Evolutionary conservation across 768 basidiomycete species (phyloP).

Genomic region (Trametes cubensis): DNA sequence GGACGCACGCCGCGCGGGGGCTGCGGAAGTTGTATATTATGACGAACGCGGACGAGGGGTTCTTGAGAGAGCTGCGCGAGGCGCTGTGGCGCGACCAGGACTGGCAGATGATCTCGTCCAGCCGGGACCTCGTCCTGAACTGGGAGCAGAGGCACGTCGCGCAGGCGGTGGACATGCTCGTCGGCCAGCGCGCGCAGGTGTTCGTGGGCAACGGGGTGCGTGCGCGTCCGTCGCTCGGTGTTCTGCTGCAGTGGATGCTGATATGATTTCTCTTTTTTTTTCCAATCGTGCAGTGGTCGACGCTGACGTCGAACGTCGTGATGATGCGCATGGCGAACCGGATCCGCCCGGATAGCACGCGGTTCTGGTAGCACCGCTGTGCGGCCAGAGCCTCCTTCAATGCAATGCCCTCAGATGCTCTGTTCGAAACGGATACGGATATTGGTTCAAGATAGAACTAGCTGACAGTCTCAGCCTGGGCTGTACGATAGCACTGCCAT

Average conservation of each 20-base stretch:
- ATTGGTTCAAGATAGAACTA: too few species aligned
- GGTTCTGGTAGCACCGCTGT: slow-evolving; percentile 46
- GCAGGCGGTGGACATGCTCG: slow-evolving; percentile 53
- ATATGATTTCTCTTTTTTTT: too few species aligned
- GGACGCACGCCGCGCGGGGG: slow-evolving; percentile 23
- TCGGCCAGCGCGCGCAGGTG: slow-evolving; percentile 47
- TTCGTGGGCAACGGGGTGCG: slow-evolving; percentile 58
- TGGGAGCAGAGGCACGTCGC: slow-evolving; percentile 47
- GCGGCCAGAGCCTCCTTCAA: too few species aligned
- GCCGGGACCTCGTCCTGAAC: slow-evolving; percentile 43
- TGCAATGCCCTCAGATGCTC: too few species aligned
- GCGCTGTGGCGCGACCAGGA: slow-evolving; percentile 35
- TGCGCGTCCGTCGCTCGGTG: background rate
- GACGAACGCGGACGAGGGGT: slow-evolving; percentile 60
- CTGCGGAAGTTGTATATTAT: slow-evolving; percentile 59
- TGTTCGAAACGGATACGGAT: background rate
- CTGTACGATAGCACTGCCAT: too few species aligned
- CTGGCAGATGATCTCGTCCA: slow-evolving; percentile 33
- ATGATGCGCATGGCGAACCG: slow-evolving; percentile 44
- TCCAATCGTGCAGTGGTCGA: slow-evolving; percentile 47
- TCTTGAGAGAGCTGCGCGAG: slow-evolving; percentile 48
- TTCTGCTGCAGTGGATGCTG: too few species aligned
- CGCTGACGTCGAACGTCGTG: slow-evolving; percentile 49
- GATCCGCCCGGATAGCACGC: slow-evolving; percentile 37
- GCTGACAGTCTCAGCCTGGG: too few species aligned